Evolutionary conservation across 1,284 basidiomycete genomes (phyloP), one percentile per base, ranked within the genome.

Genomic region (Tilletia setariae): DNA sequence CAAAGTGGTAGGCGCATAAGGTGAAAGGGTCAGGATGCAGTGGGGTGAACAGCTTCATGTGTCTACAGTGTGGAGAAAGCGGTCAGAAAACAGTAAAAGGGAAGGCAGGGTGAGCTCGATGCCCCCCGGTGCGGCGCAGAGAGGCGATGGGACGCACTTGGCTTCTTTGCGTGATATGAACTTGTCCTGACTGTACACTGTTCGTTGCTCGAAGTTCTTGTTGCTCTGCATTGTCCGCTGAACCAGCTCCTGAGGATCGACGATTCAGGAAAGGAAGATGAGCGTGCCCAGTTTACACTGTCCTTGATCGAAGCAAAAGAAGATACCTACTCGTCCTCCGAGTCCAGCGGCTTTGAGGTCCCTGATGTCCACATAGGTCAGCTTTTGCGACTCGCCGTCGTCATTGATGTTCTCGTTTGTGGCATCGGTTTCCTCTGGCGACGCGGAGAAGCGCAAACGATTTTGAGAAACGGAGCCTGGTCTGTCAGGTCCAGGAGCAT

Each of bases 21-120:
- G 94, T 93, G 85, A 89, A 89, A 28, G 92, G 81, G 0, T 93
- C 93, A 0, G 95, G 93, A 53, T 94, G 90, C 44, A 98, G 86
- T 0, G 92, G 92, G 2, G 91, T 90, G 76, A 99, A 93, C 7
- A 88, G 87, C 81, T 93, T 94, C 11, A 90, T 89, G 82, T 93
- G 98, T 79, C 92, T 95, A 74, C 69, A 25, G 67, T 44, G 23
- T 21, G 15, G 23, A 15, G 59, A 51, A 11, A 40, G 35, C 49
- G 23, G 28, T 42, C 46, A n/a, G n/a, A n/a, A n/a, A 40, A 63
- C 46, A 21, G 28, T 62, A 25, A 19, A 47, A 46, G 35, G 66
- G 3, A 11, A 35, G 32, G 7, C 19, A 25, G 25, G 53, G 59
- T 19, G 43, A 28, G n/a, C 42, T 11, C 11, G 6, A 40, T 40